These are phyloP conservation scores for Biscogniauxia mediterranea DNA, from an alignment of 2,329 filamentous ascomycete species.

Conservation along the genomic window DNA sequence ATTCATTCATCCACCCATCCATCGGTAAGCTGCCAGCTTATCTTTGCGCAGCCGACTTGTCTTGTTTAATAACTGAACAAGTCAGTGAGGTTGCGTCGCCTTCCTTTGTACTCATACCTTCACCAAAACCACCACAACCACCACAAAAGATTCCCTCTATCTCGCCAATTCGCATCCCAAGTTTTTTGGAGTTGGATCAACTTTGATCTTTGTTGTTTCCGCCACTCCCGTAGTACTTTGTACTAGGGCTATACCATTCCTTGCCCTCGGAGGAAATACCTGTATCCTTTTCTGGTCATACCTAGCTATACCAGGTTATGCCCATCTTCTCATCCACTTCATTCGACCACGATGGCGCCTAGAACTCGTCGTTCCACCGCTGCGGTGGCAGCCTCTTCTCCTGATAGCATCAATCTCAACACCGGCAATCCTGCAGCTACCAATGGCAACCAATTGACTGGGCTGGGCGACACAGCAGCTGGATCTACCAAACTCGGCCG, in stretches of 20 bases:
- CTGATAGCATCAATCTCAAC: neutral
- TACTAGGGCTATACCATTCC: too few relatives aligned
- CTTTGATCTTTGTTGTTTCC: too few relatives aligned
- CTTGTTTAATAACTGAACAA: neutral
- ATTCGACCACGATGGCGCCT: slow-evolving; percentile 23
- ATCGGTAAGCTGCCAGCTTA: slow-evolving; percentile 4
- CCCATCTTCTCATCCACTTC: neutral
- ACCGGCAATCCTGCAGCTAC: neutral
- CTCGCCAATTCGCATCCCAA: too few relatives aligned
- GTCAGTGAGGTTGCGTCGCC: too few relatives aligned
- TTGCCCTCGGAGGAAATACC: too few relatives aligned
- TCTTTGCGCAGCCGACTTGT: neutral
- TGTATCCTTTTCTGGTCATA: neutral
- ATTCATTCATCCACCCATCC: neutral
- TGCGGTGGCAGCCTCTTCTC: too few relatives aligned
- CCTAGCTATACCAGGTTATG: neutral
- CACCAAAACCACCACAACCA: too few relatives aligned
- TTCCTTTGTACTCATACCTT: too few relatives aligned
- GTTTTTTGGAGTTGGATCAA: too few relatives aligned
- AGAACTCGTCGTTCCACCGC: slow-evolving; percentile 21
- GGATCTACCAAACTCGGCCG: slow-evolving; percentile 24
- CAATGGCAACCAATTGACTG: neutral
- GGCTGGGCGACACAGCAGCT: neutral
- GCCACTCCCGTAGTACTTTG: too few relatives aligned
- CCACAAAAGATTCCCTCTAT: too few relatives aligned